A percentile compares a stretch with the other conserved stretches of the same genome.
Conservation (phyloP, 1,139 yeast species). For the Scheffersomyces lignicola region DNA sequence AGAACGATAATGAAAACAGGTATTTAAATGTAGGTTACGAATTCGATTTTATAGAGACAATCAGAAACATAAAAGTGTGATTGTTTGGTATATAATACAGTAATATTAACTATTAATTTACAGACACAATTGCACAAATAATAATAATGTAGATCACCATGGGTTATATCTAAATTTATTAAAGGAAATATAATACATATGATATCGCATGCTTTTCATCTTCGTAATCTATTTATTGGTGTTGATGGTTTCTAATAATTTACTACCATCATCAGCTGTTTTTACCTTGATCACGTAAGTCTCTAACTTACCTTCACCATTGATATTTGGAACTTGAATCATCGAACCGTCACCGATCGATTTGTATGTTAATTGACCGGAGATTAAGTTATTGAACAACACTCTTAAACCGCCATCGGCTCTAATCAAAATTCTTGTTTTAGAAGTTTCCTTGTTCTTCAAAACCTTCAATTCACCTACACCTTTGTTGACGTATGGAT, state of each 20-base stretch:
- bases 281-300: slow-evolving; percentile 76
- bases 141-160: slow-evolving; percentile 6
- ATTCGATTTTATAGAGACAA: slow-evolving; percentile 45
- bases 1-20: slow-evolving; percentile 9
- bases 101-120: slow-evolving; percentile 3
- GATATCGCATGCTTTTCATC: not conserved
- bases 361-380: slow-evolving; percentile 54
- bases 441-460: slow-evolving; percentile 54
- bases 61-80: slow-evolving; percentile 23
- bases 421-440: slow-evolving; percentile 73
- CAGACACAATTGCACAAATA: slow-evolving; percentile 2
- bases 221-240: slow-evolving; percentile 16
- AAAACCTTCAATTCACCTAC: slow-evolving; percentile 80
- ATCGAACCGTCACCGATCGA: slow-evolving; percentile 58
- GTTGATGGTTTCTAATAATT: slow-evolving; percentile 56
- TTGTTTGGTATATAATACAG: slow-evolving; percentile 4
- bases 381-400: slow-evolving; percentile 63
- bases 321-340: slow-evolving; percentile 60
- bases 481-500: slow-evolving; percentile 63
- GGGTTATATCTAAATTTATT: not conserved
- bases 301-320: slow-evolving; percentile 36
- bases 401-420: slow-evolving; percentile 88
- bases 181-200: not conserved
- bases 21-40: slow-evolving; percentile 51
- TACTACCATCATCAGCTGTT: slow-evolving; percentile 63